phyloP scores from a whole-genome alignment of 257 asterid species.

The Hygrophila difformis region DNA sequence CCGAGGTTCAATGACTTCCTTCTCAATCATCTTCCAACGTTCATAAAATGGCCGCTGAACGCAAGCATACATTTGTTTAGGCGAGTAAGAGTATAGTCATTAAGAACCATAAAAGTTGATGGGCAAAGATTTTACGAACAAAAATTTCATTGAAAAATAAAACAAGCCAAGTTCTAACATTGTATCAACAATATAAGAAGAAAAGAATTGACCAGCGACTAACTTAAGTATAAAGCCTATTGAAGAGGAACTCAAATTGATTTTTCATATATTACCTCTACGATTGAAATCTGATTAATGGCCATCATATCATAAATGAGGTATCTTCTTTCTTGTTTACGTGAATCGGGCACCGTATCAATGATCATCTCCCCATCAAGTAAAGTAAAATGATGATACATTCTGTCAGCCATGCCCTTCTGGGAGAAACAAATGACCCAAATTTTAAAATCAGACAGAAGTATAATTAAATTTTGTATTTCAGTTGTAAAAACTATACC shows the following conservation, averaged over 20 bases:
- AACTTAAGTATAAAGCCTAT: neutral
- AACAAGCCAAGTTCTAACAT: too few species aligned
- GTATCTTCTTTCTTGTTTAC: conserved; percentile 83
- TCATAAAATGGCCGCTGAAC: conserved; percentile 85
- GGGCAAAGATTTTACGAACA: too few species aligned
- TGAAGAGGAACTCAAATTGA: conserved; percentile 1
- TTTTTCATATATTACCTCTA: conserved; percentile 53
- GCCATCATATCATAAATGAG: conserved; percentile 98
- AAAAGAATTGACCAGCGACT: neutral
- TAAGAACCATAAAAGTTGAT: too few species aligned
- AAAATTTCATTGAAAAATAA: too few species aligned
- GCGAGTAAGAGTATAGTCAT: too few species aligned
- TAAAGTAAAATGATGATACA: conserved; percentile 75
- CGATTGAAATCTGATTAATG: conserved; percentile 52
- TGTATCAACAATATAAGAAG: too few species aligned
- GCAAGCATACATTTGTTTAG: conserved; percentile 7
- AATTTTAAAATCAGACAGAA: too few species aligned
- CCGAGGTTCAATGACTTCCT: conserved; percentile 91
- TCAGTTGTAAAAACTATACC: too few species aligned
- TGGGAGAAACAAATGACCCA: conserved; percentile 25
- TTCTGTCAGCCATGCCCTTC: conserved; percentile 59
- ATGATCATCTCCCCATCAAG: conserved; percentile 99
- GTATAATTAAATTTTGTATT: too few species aligned
- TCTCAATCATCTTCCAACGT: conserved; percentile 96
- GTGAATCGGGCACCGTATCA: conserved; percentile 79